These are phyloP conservation scores for Puccinia triticina DNA, from an alignment of 1,284 basidiomycete species.

Conservation along the genomic window DNA sequence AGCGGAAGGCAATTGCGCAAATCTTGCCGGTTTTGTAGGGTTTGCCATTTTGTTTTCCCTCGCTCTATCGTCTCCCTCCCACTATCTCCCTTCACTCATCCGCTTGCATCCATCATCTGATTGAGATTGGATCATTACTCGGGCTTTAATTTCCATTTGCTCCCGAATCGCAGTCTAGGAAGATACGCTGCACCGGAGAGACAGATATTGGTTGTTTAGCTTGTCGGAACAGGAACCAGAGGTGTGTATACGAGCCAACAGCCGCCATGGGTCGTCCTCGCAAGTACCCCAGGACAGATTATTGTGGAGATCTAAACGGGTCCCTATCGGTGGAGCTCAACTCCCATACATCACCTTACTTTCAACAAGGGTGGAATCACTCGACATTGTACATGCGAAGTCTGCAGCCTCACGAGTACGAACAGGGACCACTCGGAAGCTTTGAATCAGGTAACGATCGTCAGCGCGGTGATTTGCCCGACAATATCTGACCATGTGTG, in stretches of 20 bases:
- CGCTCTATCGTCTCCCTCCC: background rate
- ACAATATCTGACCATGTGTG: background rate
- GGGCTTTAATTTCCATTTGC: slow-evolving; percentile 9
- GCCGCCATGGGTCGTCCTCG: slow-evolving; percentile 49
- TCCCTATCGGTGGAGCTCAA: background rate
- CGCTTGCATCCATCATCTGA: background rate
- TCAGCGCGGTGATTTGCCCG: background rate
- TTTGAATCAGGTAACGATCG: slow-evolving; percentile 11
- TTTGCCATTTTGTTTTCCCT: slow-evolving; percentile 18
- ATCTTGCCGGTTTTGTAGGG: slow-evolving; percentile 52
- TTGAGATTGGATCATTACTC: background rate
- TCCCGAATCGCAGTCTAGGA: slow-evolving; percentile 27
- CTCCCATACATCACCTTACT: slow-evolving; percentile 6
- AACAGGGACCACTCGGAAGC: background rate
- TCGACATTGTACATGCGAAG: slow-evolving; percentile 14
- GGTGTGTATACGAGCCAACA: slow-evolving; percentile 50
- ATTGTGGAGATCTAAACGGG: slow-evolving; percentile 4
- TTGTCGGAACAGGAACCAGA: slow-evolving; percentile 40
- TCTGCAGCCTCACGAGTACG: slow-evolving; percentile 25
- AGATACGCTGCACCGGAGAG: slow-evolving; percentile 50
- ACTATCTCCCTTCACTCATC: background rate
- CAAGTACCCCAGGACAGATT: slow-evolving; percentile 42
- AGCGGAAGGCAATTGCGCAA: slow-evolving; percentile 47
- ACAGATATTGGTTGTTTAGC: slow-evolving; percentile 44
- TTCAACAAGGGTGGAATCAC: slow-evolving; percentile 25